Base-by-base conservation (phyloP, 768 basidiomycete genomes). In the Suillus cothurnatus region DNA sequence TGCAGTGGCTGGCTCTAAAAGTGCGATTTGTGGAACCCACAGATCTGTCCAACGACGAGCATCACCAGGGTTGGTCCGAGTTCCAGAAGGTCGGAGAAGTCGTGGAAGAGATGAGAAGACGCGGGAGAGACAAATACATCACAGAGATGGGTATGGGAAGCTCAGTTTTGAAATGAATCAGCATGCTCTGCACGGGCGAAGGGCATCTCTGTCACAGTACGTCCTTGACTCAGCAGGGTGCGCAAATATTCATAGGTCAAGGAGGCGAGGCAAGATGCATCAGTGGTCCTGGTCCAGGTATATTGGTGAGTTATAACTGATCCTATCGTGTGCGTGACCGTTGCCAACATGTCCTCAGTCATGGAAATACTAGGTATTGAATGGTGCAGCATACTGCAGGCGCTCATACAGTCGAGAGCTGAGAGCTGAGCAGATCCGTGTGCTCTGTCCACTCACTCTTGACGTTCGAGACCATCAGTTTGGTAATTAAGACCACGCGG, bases 1-100 rank as follows among this genome's bases (percentile, higher is more conserved):
- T 92, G 90, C 89, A 92, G 70, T 93, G 91, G 92, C 78, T 92
- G 0, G 91, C 91, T 12, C 74, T 92, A 66, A 81, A 84, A 62
- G 76, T 90, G 6, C 75, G 91, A 28, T 89, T 91, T 69, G 72
- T 87, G 23, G 88, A 90, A 69, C 77, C 82, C 15, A 47, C 84
- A 6, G 73, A 71, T 64, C 47, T 26, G n/a, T 17, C 31, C 34
- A 34, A 59, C 36, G 55, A 34, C 26, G 39, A 41, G 3, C 45
- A 62, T 32, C 23, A 15, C 36, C 61, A 50, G 12, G 65, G 34
- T 32, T 92, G 91, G 91, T 73, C 69, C 0, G 91, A 92, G 71
- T 80, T 91, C 65, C 83, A 88, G 69, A 91, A 90, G 71, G 82
- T 91, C 1, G 86, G 86, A 1, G 87, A 91, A 69, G 88, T 88